Evolutionary conservation across 148 eudicot genomes (phyloP), one percentile per base, ranked within the genome.

Genomic region (Drosera capensis): DNA sequence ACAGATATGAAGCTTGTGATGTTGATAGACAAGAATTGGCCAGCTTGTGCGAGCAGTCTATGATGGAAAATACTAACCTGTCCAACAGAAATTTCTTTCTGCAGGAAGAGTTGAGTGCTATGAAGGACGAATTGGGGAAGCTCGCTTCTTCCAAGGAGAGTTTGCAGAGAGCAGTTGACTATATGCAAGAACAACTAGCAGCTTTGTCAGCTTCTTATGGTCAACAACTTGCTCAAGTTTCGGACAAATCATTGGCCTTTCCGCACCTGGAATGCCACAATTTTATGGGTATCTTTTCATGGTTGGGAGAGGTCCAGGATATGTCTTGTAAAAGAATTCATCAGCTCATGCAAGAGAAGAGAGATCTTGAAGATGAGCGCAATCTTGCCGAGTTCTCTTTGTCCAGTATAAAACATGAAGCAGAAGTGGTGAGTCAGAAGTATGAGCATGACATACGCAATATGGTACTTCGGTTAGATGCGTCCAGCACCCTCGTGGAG

Each of bases 301-400:
- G 45, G 39, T 57, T 86, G 45, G 93, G 75, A 67, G 71, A 73
- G 39, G 51, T 68, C 59, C 87, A 81, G 49, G 40, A 25, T 24
- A 57, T 36, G 52, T 62, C 66, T 15, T 57, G 46, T 41, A 43
- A 35, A 48, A 72, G 51, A 54, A 66, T 59, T 36, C 52, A 37
- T 44, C 54, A 64, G 46, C 68, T 81, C 34, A 40, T 45, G 55
- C 67, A 74, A 54, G 95, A 78, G 65, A 81, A 80, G 55, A 56
- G 57, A 61, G 57, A 35, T 38, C 52, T 74, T 3, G 62, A 66
- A 47, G 58, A 45, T 36, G 82, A 88, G 54, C 71, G 59, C 28
- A 72, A 63, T 49, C 21, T 36, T 67, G 75, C 77, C 58, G 60
- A 52, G 13, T 39, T 44, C 46, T 74, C 68, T 40, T 59, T 72